phyloP scores from a whole-genome alignment of 2,329 filamentous ascomycete genomes.

The Claviceps capensis region DNA sequence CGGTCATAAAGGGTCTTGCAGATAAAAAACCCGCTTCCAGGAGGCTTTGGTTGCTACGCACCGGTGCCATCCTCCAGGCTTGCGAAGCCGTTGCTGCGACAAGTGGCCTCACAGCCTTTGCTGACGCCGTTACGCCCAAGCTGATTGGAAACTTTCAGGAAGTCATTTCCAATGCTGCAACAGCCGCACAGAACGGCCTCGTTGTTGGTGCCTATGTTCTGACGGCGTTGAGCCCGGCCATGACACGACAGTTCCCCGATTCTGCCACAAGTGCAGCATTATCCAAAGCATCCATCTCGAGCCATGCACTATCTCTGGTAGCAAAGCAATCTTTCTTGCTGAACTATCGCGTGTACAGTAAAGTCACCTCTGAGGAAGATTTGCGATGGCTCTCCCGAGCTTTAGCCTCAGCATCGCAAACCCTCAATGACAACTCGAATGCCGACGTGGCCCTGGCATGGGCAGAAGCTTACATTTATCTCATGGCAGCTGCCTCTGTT shows the following conservation, averaged over 20 bases:
- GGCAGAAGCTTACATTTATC: constrained; percentile 75
- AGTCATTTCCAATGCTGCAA: constrained; percentile 60
- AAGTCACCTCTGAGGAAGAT: constrained; percentile 62
- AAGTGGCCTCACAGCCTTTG: constrained; percentile 34
- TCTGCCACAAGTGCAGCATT: constrained; percentile 30
- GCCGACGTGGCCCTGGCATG: constrained; percentile 51
- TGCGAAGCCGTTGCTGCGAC: constrained; percentile 31
- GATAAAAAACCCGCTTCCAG: constrained; percentile 74
- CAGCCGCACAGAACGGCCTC: constrained; percentile 71
- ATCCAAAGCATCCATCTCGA: constrained; percentile 45
- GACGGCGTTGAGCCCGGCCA: constrained; percentile 45
- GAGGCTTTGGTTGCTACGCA: constrained; percentile 65
- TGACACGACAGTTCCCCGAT: constrained; percentile 41
- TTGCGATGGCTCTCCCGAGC: constrained; percentile 63
- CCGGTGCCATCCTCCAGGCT: constrained; percentile 56
- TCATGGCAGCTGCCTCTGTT: constrained; percentile 50
- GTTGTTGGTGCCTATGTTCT: constrained; percentile 67
- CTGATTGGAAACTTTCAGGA: constrained; percentile 65
- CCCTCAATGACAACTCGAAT: constrained; percentile 34
- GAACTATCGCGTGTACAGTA: constrained; percentile 73
- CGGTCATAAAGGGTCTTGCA: constrained; percentile 64
- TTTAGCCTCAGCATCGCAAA: constrained; percentile 45
- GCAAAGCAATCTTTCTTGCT: constrained; percentile 81
- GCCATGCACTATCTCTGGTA: constrained; percentile 53
- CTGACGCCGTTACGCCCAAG: constrained; percentile 37